These are phyloP conservation scores for Zygoascus biomembranicola DNA, from an alignment of 805 yeast genomes.

Conservation along the genomic window DNA sequence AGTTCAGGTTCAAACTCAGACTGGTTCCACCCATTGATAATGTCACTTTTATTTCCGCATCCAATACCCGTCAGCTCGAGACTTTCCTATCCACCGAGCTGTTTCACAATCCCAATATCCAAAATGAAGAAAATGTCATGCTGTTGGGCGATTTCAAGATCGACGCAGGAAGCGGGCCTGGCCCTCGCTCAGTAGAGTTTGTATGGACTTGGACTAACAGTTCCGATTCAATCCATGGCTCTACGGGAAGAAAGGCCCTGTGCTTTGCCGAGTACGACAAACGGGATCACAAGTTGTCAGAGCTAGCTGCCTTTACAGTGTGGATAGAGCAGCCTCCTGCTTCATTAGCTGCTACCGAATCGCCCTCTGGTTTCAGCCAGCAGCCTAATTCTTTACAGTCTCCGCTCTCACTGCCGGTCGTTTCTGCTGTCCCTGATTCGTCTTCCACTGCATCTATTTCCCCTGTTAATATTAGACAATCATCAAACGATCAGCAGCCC, in stretches of 20 bases:
- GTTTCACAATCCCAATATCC: slow-evolving; percentile 30
- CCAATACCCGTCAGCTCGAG: slow-evolving; percentile 22
- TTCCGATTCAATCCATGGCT: slow-evolving; percentile 5
- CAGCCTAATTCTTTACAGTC: not conserved
- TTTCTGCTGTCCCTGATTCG: not conserved
- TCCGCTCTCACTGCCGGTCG: not conserved
- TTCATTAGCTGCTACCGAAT: not conserved
- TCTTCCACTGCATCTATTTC: not conserved
- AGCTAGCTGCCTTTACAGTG: slow-evolving; percentile 27
- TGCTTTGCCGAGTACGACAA: slow-evolving; percentile 34
- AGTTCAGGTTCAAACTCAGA: slow-evolving; percentile 13
- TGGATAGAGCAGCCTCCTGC: slow-evolving; percentile 24
- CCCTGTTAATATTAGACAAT: not conserved
- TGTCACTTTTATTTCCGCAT: slow-evolving; percentile 27
- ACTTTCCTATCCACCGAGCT: slow-evolving; percentile 28
- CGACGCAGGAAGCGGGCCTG: slow-evolving; percentile 26
- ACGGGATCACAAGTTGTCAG: slow-evolving; percentile 25
- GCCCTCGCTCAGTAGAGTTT: slow-evolving; percentile 6
- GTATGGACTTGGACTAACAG: not conserved
- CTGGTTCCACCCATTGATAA: slow-evolving; percentile 13
- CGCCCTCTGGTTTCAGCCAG: not conserved
- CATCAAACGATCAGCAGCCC: not conserved
- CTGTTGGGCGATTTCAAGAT: slow-evolving; percentile 28
- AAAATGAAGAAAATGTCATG: slow-evolving; percentile 30
- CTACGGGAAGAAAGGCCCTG: slow-evolving; percentile 22